These are phyloP conservation scores for Leccinum subrobustum DNA, from an alignment of 1,284 basidiomycete species.

Conservation along the genomic window DNA sequence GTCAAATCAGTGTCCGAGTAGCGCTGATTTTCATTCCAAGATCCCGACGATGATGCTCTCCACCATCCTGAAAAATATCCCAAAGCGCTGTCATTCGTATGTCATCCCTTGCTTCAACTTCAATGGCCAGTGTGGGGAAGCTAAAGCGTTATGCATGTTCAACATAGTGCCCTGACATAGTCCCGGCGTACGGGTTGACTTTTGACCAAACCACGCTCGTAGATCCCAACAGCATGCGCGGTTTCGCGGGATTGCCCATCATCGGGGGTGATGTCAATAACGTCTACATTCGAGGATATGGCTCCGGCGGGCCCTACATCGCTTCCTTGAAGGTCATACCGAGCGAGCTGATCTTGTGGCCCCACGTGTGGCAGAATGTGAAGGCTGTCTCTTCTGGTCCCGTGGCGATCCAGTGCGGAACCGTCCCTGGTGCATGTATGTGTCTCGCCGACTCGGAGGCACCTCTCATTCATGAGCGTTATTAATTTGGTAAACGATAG, in stretches of 20 bases:
- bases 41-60: conserved; percentile 12
- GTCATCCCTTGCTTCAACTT: not conserved
- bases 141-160: not conserved
- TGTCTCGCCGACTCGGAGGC: too few relatives aligned
- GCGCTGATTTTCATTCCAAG: conserved; percentile 4
- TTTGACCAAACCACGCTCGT: conserved; percentile 1
- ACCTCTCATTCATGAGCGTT: not conserved
- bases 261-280: conserved; percentile 13
- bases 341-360: conserved; percentile 16
- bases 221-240: not conserved
- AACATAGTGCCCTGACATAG: conserved; percentile 14
- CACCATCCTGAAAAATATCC: not conserved
- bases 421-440: not conserved
- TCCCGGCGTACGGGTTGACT: conserved; percentile 9
- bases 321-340: not conserved
- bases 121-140: not conserved
- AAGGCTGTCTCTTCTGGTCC: conserved; percentile 6
- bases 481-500: not conserved
- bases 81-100: conserved; percentile 12
- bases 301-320: not conserved
- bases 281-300: conserved; percentile 12
- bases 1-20: not conserved
- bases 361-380: conserved; percentile 5
- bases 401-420: not conserved
- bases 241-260: conserved; percentile 7